Conservation (phyloP, 73 alveolate species). For the Stentor roeselii region DNA sequence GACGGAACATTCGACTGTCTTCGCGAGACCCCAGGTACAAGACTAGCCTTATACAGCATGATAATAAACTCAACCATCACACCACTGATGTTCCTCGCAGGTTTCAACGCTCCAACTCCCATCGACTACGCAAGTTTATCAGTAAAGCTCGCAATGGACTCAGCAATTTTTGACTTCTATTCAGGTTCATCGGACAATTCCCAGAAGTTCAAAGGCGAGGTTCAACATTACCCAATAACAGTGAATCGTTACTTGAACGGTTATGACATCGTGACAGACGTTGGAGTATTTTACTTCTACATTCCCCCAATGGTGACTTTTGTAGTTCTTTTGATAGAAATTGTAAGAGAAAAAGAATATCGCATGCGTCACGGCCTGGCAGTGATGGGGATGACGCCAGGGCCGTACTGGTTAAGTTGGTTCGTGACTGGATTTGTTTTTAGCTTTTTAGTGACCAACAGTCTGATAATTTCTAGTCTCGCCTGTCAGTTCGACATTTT, state of each 20-base stretch:
- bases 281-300: constrained; percentile 75
- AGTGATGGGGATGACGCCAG: constrained; percentile 61
- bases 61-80: constrained; percentile 61
- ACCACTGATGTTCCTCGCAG: constrained; percentile 54
- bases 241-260: constrained; percentile 55
- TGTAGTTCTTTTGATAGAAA: constrained; percentile 61
- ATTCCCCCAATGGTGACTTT: constrained; percentile 59
- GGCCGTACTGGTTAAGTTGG: constrained; percentile 64
- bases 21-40: constrained; percentile 35
- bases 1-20: constrained; percentile 60
- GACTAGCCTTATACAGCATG: constrained; percentile 54
- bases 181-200: background rate
- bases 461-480: constrained; percentile 36
- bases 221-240: constrained; percentile 54
- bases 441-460: constrained; percentile 32
- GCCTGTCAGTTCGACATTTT: constrained; percentile 48
- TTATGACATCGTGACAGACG: constrained; percentile 50
- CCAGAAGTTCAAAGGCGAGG: constrained; percentile 32
- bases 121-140: constrained; percentile 55
- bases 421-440: constrained; percentile 37
- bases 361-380: constrained; percentile 63
- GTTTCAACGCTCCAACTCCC: constrained; percentile 51
- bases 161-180: constrained; percentile 47
- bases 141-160: constrained; percentile 61
- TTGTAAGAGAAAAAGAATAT: constrained; percentile 70